These are phyloP conservation scores for Rutstroemia sydowiana DNA, from an alignment of 2,329 filamentous ascomycete species.

Conservation along the genomic window DNA sequence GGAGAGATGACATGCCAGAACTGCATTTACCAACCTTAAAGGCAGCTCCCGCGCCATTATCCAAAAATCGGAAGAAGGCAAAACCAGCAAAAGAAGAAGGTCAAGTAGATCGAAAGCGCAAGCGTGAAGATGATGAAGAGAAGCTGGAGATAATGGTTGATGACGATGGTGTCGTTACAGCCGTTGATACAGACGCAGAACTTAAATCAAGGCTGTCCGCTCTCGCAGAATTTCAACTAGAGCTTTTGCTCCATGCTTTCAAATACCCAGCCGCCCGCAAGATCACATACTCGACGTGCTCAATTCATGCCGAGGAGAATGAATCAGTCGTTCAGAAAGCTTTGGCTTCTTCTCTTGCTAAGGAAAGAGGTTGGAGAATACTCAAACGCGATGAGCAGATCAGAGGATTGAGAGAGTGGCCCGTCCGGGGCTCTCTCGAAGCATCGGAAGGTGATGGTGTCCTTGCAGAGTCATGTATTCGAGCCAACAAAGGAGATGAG, in stretches of 20 bases:
- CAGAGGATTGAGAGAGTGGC: conserved; percentile 68
- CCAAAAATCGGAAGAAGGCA: conserved; percentile 25
- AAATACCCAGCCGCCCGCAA: conserved; percentile 65
- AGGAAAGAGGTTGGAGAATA: conserved; percentile 67
- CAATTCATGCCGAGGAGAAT: conserved; percentile 79
- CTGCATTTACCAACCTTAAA: conserved; percentile 48
- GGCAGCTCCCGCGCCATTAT: conserved; percentile 19
- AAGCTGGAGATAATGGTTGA: conserved; percentile 37
- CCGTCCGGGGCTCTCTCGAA: conserved; percentile 48
- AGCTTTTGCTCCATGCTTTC: conserved; percentile 77
- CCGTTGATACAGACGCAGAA: conserved; percentile 46
- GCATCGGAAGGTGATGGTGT: conserved; percentile 42
- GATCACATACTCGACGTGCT: conserved; percentile 93
- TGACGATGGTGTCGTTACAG: conserved; percentile 48
- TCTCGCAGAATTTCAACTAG: conserved; percentile 74
- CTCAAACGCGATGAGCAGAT: conserved; percentile 66
- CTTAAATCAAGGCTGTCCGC: conserved; percentile 60
- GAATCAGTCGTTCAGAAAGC: conserved; percentile 73
- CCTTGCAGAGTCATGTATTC: conserved; percentile 68
- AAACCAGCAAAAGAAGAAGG: conserved; percentile 16
- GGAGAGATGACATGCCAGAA: conserved; percentile 69
- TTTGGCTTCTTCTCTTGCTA: conserved; percentile 59
- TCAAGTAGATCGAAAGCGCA: conserved; percentile 24
- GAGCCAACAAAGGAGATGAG: conserved; percentile 73
- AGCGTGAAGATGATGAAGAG: conserved; percentile 25